Conservation (phyloP, 2,329 filamentous ascomycete genomes). For the Ophiostoma sp. region DNA sequence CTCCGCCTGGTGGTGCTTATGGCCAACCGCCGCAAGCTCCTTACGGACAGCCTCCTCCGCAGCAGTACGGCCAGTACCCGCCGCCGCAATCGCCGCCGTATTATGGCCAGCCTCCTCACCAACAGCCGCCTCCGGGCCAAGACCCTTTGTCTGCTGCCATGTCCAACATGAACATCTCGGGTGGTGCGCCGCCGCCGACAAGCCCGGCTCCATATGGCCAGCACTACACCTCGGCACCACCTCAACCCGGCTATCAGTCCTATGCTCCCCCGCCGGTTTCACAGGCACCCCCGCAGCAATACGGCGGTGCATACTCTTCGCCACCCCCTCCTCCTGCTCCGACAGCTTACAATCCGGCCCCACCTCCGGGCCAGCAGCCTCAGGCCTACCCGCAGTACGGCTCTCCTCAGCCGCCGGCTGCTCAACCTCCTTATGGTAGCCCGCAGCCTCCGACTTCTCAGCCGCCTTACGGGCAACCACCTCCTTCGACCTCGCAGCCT, state of each 20-base stretch:
- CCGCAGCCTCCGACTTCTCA: constrained; percentile 4
- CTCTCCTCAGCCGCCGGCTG: not conserved
- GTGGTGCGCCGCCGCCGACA: constrained; percentile 16
- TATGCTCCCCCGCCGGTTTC: constrained; percentile 11
- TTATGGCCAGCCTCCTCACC: constrained; percentile 16
- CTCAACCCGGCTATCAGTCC: constrained; percentile 22
- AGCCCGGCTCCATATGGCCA: constrained; percentile 19
- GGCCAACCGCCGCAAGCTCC: constrained; percentile 9
- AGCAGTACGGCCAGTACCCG: constrained; percentile 17
- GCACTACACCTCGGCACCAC: constrained; percentile 16
- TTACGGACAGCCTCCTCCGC: not conserved
- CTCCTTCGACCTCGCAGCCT: constrained; percentile 4
- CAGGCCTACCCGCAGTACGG: not conserved
- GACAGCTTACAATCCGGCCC: constrained; percentile 6
- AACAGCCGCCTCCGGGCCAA: constrained; percentile 15
- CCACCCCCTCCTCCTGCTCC: not conserved
- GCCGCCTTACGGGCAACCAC: constrained; percentile 10
- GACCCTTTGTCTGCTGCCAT: constrained; percentile 25
- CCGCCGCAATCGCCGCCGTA: constrained; percentile 13
- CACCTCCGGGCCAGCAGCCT: constrained; percentile 14
- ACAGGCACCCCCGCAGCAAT: not conserved
- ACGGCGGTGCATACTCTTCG: constrained; percentile 5
- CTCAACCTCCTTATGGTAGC: constrained; percentile 15
- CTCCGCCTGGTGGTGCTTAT: constrained; percentile 4
- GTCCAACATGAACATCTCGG: constrained; percentile 28